phyloP scores from a whole-genome alignment of 768 basidiomycete species.

The Amanita inopinata region DNA sequence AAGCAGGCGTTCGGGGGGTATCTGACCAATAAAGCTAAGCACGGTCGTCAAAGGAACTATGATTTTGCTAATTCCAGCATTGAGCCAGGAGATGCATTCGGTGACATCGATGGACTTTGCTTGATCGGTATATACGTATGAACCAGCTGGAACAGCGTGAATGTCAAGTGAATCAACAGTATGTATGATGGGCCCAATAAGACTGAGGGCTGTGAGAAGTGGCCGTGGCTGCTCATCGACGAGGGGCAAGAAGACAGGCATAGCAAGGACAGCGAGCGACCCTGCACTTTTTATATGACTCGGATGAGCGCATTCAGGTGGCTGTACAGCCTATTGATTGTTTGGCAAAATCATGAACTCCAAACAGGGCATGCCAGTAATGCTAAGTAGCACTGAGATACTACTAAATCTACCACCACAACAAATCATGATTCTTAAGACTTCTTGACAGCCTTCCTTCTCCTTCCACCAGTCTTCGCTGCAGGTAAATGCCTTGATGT shows the following conservation, averaged over 20 bases:
- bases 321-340: too few relatives aligned
- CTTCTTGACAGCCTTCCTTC: constrained; percentile 46
- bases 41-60: constrained; percentile 62
- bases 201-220: constrained; percentile 51
- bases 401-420: too few relatives aligned
- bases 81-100: constrained; percentile 54
- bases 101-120: constrained; percentile 37
- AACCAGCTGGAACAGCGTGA: constrained; percentile 25
- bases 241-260: constrained; percentile 52
- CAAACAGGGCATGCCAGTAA: too few relatives aligned
- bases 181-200: constrained; percentile 72
- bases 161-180: constrained; percentile 23
- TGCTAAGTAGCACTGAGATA: too few relatives aligned
- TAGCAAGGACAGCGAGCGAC: constrained; percentile 13
- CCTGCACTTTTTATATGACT: background rate
- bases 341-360: background rate
- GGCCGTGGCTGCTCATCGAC: constrained; percentile 38
- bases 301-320: too few relatives aligned
- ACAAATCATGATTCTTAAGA: background rate
- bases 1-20: constrained; percentile 66
- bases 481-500: constrained; percentile 26
- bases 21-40: constrained; percentile 52
- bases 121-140: constrained; percentile 49
- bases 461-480: constrained; percentile 50
- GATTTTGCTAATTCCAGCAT: constrained; percentile 72